These are phyloP conservation scores for Solanum corneliomulleri DNA, from an alignment of 257 asterid genomes.

Conservation along the genomic window DNA sequence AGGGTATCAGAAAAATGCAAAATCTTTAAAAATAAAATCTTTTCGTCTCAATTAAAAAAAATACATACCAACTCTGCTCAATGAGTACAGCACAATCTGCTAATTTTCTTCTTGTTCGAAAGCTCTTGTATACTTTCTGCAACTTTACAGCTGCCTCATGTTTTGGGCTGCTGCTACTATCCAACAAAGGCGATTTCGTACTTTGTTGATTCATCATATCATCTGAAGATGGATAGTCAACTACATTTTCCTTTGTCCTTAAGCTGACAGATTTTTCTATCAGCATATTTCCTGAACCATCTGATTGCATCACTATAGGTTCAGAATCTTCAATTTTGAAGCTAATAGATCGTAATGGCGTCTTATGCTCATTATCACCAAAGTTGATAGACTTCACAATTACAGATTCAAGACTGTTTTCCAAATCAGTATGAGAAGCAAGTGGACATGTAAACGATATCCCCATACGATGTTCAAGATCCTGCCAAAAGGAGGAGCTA, in stretches of 20 bases:
- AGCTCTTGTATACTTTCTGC: constrained; percentile 53
- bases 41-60: background rate
- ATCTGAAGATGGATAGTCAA: background rate
- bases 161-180: constrained; percentile 15
- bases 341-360: background rate
- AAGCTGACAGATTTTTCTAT: background rate
- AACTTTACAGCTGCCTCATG: constrained; percentile 48
- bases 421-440: constrained; percentile 4
- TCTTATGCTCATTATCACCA: constrained; percentile 3
- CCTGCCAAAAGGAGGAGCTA: background rate
- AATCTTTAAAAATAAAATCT: background rate
- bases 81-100: constrained; percentile 68
- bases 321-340: background rate
- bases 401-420: constrained; percentile 8
- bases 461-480: constrained; percentile 15
- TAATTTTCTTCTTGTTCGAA: constrained; percentile 41
- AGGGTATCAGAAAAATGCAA: background rate
- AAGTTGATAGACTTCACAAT: constrained; percentile 3
- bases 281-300: constrained; percentile 1
- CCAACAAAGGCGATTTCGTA: constrained; percentile 3
- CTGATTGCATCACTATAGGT: background rate
- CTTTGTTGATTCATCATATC: background rate
- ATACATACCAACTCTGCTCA: constrained; percentile 39
- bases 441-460: constrained; percentile 17
- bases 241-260: background rate